These are phyloP conservation scores for Vitis riparia DNA, from an alignment of 164 flowering plant genomes.

Conservation along the genomic window DNA sequence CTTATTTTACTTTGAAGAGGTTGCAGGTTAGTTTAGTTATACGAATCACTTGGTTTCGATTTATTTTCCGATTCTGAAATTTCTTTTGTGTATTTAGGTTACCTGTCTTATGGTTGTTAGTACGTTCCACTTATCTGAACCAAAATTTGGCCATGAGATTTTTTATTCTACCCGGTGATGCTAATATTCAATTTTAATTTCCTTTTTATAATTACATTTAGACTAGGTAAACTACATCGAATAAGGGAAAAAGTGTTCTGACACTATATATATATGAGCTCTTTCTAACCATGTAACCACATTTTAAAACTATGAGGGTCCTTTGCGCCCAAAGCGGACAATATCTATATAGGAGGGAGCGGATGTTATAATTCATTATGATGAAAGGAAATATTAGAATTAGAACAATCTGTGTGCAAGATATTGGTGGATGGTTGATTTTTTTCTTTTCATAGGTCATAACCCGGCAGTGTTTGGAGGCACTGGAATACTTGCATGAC, in stretches of 20 bases:
- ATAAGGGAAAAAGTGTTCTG: no score
- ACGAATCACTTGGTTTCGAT: background rate
- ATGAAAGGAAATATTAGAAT: no score
- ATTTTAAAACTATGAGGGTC: no score
- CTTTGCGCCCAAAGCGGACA: no score
- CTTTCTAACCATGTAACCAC: no score
- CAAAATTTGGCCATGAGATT: background rate
- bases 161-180: background rate
- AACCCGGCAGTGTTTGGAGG: conserved; percentile 88
- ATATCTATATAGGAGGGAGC: no score
- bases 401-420: background rate
- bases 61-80: background rate
- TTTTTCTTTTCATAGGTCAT: conserved; percentile 49
- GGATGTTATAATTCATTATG: no score
- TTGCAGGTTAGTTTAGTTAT: conserved; percentile 63
- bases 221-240: no score
- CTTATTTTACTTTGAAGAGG: conserved; percentile 67
- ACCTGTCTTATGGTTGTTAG: background rate
- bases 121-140: no score
- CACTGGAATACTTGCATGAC: conserved; percentile 68
- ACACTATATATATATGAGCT: no score
- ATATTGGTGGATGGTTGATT: background rate
- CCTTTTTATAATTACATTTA: no score
- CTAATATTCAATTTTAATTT: no score
- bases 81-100: conserved; percentile 2